Evolutionary conservation across 116 monocot genomes (phyloP).

Genomic region (Cymodocea nodosa): DNA sequence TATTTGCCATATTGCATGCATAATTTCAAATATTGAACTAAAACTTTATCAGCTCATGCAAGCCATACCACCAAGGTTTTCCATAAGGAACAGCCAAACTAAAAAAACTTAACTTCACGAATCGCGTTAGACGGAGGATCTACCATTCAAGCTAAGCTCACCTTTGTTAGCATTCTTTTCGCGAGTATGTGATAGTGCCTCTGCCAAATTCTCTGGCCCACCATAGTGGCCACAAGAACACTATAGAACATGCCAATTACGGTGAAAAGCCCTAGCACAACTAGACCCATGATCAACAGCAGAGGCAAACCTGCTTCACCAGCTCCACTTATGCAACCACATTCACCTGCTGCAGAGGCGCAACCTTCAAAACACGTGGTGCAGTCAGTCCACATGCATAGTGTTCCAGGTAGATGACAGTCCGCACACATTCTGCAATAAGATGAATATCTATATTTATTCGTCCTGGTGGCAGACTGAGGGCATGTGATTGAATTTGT

Average conservation of each 20-base stretch:
- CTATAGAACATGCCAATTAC: conserved; percentile 97
- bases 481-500: not conserved
- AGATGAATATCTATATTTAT: not conserved
- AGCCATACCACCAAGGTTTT: not conserved
- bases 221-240: conserved; percentile 97
- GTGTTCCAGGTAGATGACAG: conserved; percentile 97
- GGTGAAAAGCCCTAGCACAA: conserved; percentile 89
- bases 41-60: conserved; percentile 1
- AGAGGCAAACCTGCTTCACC: conserved; percentile 92
- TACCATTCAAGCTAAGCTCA: conserved; percentile 15
- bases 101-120: not conserved
- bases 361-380: conserved; percentile 95
- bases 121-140: not conserved
- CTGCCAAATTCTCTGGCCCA: conserved; percentile 98
- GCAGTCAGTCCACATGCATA: conserved; percentile 99
- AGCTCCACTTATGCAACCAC: conserved; percentile 86
- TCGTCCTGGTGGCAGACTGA: not conserved
- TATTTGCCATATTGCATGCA: too few relatives aligned
- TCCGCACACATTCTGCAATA: conserved; percentile 76
- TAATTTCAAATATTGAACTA: not conserved
- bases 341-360: conserved; percentile 76
- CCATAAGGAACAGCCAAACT: not conserved
- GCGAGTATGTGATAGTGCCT: conserved; percentile 99
- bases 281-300: conserved; percentile 75
- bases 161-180: conserved; percentile 94